Evolutionary conservation across 345 rosid species (phyloP), one percentile per base, ranked within the genome.

Genomic region (Aethionema arabicum): DNA sequence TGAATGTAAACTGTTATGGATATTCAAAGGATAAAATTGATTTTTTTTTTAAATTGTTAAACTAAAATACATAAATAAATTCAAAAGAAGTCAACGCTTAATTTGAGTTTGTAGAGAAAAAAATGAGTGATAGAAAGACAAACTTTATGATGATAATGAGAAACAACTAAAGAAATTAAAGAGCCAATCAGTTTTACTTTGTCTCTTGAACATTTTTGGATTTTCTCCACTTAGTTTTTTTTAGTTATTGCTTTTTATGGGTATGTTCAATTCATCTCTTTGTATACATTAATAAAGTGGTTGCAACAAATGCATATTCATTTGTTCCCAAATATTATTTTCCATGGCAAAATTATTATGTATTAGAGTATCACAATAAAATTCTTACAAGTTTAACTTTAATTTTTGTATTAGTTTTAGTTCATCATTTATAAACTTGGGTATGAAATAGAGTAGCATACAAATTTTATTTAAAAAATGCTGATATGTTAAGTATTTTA

Each of bases 271-370:
- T 72, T 65, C 70, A 72, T 52, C 75, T 63, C 16, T 11, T 14
- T 37, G 42, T 44, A 37, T 51, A 56, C 49, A 50, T 59, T 56
- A 52, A 61, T 36, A 52, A 69, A 65, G 75, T 72, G 43, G 51
- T 65, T 65, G 57, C 70, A 72, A 52, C 75, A 65, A 65, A 14
- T 65, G 66, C 75, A 72, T 58, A 58, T 57, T 65, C 50, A 51
- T 72, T 38, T 65, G 66, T 58, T 72, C 66, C 70, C 61, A 52
- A 30, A 64, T 57, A 15, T 12, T 56, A 32, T 36, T 69, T 42
- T 29, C 41, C 59, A 41, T 30, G 59, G 52, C 68, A 54, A 32
- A 47, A 8, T 53, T 29, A 54, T 33, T 13, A 46, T 54, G 27
- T 2, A 44, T 31, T 52, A n/a, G 4, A 12, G 15, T 11, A 45